phyloP scores from a whole-genome alignment of 2,329 filamentous ascomycete species.

The Biscogniauxia mediterranea region DNA sequence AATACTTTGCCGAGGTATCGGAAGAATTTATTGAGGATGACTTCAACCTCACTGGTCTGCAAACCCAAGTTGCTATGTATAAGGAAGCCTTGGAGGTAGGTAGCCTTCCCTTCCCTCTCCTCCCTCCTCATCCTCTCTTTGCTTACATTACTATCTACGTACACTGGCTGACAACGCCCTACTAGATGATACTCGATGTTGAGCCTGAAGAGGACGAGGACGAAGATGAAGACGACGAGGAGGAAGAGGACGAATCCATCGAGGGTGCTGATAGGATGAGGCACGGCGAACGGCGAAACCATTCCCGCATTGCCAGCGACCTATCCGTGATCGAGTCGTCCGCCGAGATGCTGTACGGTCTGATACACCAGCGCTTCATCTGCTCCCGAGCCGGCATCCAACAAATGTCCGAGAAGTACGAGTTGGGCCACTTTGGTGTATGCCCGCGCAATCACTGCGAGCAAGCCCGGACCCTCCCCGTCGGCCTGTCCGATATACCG shows the following conservation, averaged over 20 bases:
- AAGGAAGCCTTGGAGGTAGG: slow-evolving; percentile 89
- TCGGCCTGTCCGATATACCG: slow-evolving; percentile 90
- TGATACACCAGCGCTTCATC: slow-evolving; percentile 98
- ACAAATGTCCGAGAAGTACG: slow-evolving; percentile 99
- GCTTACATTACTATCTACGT: slow-evolving; percentile 8
- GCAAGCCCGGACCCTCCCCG: slow-evolving; percentile 84
- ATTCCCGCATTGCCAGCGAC: slow-evolving; percentile 84
- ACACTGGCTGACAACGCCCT: not conserved
- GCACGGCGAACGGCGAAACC: slow-evolving; percentile 69
- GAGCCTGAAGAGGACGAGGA: slow-evolving; percentile 94
- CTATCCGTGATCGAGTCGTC: slow-evolving; percentile 94
- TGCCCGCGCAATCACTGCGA: slow-evolving; percentile 95
- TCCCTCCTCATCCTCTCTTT: not conserved
- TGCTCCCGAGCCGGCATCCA: slow-evolving; percentile 94
- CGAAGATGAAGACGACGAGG: slow-evolving; percentile 73
- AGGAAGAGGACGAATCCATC: slow-evolving; percentile 68
- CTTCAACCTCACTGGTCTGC: slow-evolving; percentile 95
- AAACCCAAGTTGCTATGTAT: slow-evolving; percentile 96
- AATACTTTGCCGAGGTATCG: slow-evolving; percentile 98
- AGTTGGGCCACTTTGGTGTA: slow-evolving; percentile 90
- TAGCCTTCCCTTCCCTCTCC: not conserved
- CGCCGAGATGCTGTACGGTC: slow-evolving; percentile 95
- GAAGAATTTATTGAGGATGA: slow-evolving; percentile 99
- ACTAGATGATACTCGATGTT: slow-evolving; percentile 92
- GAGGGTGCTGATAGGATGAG: slow-evolving; percentile 57